Base-by-base conservation (phyloP, 768 basidiomycete genomes). In the Royoungia palumana region DNA sequence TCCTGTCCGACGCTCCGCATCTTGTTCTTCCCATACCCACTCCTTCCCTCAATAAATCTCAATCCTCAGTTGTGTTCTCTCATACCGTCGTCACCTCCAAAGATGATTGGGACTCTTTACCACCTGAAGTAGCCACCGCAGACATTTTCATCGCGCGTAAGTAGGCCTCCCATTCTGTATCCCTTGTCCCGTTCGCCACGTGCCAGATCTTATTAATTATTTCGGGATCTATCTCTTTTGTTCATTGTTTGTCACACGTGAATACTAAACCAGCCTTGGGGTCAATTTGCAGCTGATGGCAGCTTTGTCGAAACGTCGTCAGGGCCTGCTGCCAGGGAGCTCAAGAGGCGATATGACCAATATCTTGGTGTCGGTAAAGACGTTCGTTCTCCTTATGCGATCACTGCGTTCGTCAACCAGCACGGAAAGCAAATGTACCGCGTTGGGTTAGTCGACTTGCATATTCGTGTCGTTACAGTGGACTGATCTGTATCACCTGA, bases 271-370 rank as follows among this genome's bases (percentile, higher is more conserved):
- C 17, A 5, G 22, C 58, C 36, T 28, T 37, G 36, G 13, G 9
- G 2, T 35, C n/a, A 16, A 46, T 22, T 47, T 50, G 19, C 77
- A 79, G 89, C 78, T 57, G 86, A 92, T 61, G 82, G 81, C 48
- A 85, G 75, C 36, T 92, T 85, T 63, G 80, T 91, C 19, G 89
- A 93, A 60, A 91, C 87, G 2, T 79, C 88, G 6, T 88, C 84
- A 44, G 87, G 82, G 3, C 73, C 76, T 13, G 87, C 85, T 24
- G 89, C 89, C 12, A 79, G 81, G 35, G 87, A 87, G 57, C 72
- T 92, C 46, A 93, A 92, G 75, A 75, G 76, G 58, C 75, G 79
- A 24, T 88, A 85, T 60, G 90, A 93, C 64, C 78, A 82, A 42
- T 70, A 76, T 36, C 65, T 81, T 30, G 84, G 87, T 12, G 85